Percentiles rank a stretch among this genome's conserved stretches.
Conservation (phyloP, 1,284 basidiomycete species). For the Heterobasidion irregulare region DNA sequence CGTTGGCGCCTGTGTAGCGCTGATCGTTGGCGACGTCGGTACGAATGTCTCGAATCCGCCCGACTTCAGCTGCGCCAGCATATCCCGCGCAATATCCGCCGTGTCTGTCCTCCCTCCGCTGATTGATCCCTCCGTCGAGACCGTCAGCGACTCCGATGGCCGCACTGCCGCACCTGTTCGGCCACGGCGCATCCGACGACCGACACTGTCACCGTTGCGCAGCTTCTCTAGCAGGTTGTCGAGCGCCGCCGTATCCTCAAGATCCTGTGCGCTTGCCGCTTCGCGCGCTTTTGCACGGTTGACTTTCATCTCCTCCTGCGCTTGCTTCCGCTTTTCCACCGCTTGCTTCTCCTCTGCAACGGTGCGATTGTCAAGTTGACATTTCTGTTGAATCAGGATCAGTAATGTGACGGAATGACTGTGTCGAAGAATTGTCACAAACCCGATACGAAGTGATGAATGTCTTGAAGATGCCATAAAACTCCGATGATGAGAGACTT, state of each 20-base stretch:
- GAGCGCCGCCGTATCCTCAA: constrained; percentile 55
- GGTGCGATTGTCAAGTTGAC: constrained; percentile 68
- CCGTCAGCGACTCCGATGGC: constrained; percentile 29
- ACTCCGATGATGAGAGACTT: constrained; percentile 74
- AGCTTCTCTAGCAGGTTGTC: constrained; percentile 72
- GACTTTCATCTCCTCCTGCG: constrained; percentile 54
- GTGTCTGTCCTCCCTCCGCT: constrained; percentile 32
- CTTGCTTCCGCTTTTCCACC: constrained; percentile 56
- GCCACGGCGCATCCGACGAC: constrained; percentile 46
- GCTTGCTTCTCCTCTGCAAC: constrained; percentile 59
- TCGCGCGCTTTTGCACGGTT: constrained; percentile 44
- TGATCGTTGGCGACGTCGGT: constrained; percentile 24
- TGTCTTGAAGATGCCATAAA: constrained; percentile 93
- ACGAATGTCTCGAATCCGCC: constrained; percentile 36
- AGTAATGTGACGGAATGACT: neutral
- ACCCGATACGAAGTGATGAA: constrained; percentile 91
- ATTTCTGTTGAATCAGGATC: constrained; percentile 56
- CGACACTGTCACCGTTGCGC: constrained; percentile 56
- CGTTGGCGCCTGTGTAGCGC: constrained; percentile 4
- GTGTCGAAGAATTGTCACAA: neutral
- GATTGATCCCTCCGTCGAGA: constrained; percentile 26
- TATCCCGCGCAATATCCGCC: constrained; percentile 58
- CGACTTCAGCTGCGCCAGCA: constrained; percentile 65
- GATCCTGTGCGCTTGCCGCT: constrained; percentile 32
- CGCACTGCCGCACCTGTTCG: constrained; percentile 22